Evolutionary conservation across 257 asterid genomes (phyloP), one percentile per base, ranked within the genome.

Genomic region (Avicennia marina): DNA sequence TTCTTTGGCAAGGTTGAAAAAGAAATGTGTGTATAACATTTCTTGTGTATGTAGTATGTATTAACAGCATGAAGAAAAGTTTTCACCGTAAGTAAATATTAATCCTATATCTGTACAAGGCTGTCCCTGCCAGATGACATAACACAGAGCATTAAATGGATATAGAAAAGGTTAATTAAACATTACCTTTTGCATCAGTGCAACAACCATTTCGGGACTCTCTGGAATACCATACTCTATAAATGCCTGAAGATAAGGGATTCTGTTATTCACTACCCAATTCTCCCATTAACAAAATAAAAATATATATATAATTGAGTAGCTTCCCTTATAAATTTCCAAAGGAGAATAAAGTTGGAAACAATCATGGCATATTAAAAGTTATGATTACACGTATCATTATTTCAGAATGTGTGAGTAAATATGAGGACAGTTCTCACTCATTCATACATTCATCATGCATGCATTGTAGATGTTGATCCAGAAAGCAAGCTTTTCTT

Each of bases 401-500:
- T n/a, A n/a, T n/a, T n/a, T n/a, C n/a, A n/a, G n/a, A n/a, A n/a
- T n/a, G n/a, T n/a, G n/a, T 8, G 7, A 29, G 34, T 25, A 21
- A 51, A 32, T 64, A 39, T 4, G 44, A 20, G 15, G 46, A 56
- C 15, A 26, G 13, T 24, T 33, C 7, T 49, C 27, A 22, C 11
- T 63, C 84, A 2, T 75, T 63, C 84, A 2, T 75, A 89, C 97
- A 69, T 86, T 90, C 95, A 90, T 86, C 95, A 90, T 90, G 84
- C 97, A 90, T 0, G 95, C 76, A 77, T 90, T 90, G 73, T 90
- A 90, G 64, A 77, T 75, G 74, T 90, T 90, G 64, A 90, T 86
- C 98, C 98, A 90, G 72, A 87, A 90, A 63, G 98, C 95, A 17
- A 90, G 95, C 77, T 87, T 87, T 69, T 85, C 89, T 60, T 86